A percentile compares a stretch with the other conserved stretches of the same genome.
Conservation (phyloP, 106 monocot species). For the Hemerocallis citrina region DNA sequence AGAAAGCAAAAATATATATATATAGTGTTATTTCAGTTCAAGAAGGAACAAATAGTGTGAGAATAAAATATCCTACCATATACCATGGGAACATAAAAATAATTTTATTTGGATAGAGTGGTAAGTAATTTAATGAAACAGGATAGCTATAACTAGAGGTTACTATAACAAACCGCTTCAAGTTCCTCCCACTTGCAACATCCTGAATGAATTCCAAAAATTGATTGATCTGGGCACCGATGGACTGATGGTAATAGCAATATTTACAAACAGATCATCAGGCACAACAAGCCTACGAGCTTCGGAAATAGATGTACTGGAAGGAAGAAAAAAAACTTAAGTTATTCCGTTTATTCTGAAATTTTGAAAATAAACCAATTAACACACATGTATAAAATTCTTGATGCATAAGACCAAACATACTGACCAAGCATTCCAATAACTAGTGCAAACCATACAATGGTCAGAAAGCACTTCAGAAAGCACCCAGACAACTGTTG, state of each 20-base stretch:
- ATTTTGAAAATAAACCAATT: constrained; percentile 1
- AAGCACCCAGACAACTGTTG: constrained; percentile 62
- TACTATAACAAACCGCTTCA: constrained; percentile 84
- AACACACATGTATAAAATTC: constrained; percentile 59
- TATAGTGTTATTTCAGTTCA: no score
- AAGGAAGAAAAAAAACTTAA: neutral
- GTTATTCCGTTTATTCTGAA: neutral
- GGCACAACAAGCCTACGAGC: constrained; percentile 75
- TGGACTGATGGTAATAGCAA: constrained; percentile 47
- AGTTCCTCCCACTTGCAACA: constrained; percentile 71
- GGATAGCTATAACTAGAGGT: neutral
- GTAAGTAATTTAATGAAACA: no score
- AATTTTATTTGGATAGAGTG: no score
- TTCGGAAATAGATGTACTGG: constrained; percentile 47
- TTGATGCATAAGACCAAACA: constrained; percentile 60
- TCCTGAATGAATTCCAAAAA: constrained; percentile 87
- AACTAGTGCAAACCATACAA: constrained; percentile 46
- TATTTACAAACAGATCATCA: constrained; percentile 67
- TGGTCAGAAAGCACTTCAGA: constrained; percentile 84
- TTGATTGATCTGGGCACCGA: constrained; percentile 69
- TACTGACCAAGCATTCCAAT: constrained; percentile 65
- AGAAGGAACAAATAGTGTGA: no score
- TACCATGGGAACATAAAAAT: no score
- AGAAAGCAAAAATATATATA: no score
- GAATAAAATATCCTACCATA: no score